Evolutionary conservation across 1,284 basidiomycete genomes (phyloP).

Genomic region (Pyrrhoderma lamaoense): DNA sequence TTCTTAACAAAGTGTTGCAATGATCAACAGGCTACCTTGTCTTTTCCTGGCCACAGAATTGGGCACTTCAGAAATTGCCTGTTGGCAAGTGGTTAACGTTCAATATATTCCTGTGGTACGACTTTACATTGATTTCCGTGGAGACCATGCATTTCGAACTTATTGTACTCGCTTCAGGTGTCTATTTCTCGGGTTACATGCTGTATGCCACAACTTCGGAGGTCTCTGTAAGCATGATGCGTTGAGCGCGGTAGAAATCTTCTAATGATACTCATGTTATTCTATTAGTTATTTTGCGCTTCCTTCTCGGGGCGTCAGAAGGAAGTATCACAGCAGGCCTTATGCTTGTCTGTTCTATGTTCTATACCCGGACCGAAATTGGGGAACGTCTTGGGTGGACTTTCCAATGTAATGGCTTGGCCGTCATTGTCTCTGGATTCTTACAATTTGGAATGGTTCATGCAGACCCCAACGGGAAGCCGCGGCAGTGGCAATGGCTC

Average conservation of each 20-base stretch:
- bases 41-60: slow-evolving; percentile 27
- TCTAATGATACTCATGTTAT: not conserved
- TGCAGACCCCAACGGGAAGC: slow-evolving; percentile 20
- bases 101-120: slow-evolving; percentile 17
- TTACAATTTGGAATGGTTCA: slow-evolving; percentile 28
- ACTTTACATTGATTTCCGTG: not conserved
- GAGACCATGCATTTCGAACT: not conserved
- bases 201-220: slow-evolving; percentile 17
- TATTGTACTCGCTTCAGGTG: slow-evolving; percentile 4
- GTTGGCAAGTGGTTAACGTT: slow-evolving; percentile 23
- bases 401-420: slow-evolving; percentile 28
- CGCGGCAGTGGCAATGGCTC: slow-evolving; percentile 26
- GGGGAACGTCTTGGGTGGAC: slow-evolving; percentile 26
- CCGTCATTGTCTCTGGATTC: slow-evolving; percentile 27
- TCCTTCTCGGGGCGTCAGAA: slow-evolving; percentile 29
- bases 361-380: slow-evolving; percentile 29
- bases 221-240: slow-evolving; percentile 12
- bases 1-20: not conserved
- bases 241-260: not conserved
- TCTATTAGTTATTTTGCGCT: slow-evolving; percentile 26
- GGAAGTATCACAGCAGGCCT: slow-evolving; percentile 26
- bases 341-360: slow-evolving; percentile 27
- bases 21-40: slow-evolving; percentile 22
- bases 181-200: slow-evolving; percentile 17
- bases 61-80: slow-evolving; percentile 26